A percentile compares a stretch with the other conserved stretches of the same genome.
Evolutionary conservation across 139 green algal species (phyloP).

Genomic region (Diplosphaera chodatii): DNA sequence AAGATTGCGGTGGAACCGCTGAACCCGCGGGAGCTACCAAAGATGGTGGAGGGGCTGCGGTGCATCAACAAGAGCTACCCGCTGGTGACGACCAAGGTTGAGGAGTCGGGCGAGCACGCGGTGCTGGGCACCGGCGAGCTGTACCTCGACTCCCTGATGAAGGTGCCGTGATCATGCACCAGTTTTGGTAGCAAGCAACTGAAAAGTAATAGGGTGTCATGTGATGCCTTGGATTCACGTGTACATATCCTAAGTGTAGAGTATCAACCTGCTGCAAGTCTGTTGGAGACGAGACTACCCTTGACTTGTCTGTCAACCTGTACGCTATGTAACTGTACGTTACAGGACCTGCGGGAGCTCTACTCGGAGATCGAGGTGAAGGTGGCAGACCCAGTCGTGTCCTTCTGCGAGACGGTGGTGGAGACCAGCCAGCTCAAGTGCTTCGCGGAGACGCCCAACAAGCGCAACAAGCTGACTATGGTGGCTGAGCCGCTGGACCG

Average conservation of each 20-base stretch:
- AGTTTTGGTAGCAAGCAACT: no score
- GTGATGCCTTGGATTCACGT: no score
- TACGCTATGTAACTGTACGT: no score
- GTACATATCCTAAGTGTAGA: no score
- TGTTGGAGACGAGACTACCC: not conserved
- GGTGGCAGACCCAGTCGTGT: constrained; percentile 85
- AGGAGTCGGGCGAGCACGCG: constrained; percentile 97
- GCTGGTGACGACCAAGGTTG: constrained; percentile 83
- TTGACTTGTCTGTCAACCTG: no score
- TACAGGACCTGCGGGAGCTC: constrained; percentile 76
- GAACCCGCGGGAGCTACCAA: constrained; percentile 93
- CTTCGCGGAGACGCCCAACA: constrained; percentile 96
- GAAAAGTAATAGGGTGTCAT: no score
- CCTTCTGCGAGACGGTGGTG: constrained; percentile 96
- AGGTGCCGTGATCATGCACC: constrained; percentile 30
- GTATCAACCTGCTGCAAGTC: no score
- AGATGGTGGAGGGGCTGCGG: constrained; percentile 87
- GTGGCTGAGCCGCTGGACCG: constrained; percentile 94
- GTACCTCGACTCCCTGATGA: constrained; percentile 95
- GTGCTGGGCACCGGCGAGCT: constrained; percentile 95
- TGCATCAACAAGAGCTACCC: constrained; percentile 91
- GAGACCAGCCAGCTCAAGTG: constrained; percentile 93
- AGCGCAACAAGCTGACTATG: constrained; percentile 89
- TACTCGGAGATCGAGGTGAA: constrained; percentile 94
- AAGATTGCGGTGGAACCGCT: constrained; percentile 96